Evolutionary conservation across 495 filamentous ascomycete genomes (phyloP).

Genomic region (Aspergillus affinis): DNA sequence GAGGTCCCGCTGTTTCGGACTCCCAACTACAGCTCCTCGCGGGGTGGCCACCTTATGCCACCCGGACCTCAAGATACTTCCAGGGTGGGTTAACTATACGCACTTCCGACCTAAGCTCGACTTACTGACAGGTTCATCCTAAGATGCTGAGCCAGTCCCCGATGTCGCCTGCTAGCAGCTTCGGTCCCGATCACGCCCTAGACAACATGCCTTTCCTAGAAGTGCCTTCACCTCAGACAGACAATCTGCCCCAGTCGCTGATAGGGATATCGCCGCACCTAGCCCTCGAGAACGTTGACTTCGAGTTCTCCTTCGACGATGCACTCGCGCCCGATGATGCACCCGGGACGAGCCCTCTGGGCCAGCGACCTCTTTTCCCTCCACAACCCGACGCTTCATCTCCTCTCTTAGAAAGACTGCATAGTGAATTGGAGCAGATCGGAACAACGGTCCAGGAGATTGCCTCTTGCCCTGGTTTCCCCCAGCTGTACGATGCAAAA

Average conservation of each 20-base stretch:
- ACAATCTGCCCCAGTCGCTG: not conserved
- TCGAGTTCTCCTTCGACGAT: not conserved
- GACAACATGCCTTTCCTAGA: not conserved
- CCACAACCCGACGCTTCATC: not conserved
- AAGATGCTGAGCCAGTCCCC: not conserved
- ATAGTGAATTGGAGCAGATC: not conserved
- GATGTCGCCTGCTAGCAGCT: not conserved
- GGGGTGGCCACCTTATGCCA: not conserved
- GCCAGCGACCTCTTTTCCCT: not conserved
- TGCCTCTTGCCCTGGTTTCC: not conserved
- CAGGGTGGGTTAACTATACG: not conserved
- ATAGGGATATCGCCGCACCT: not conserved
- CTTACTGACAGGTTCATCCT: not conserved
- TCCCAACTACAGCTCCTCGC: not conserved
- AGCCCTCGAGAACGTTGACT: not conserved
- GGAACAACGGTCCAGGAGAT: not conserved
- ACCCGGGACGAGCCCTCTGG: not conserved
- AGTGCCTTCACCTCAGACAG: not conserved
- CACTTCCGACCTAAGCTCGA: not conserved
- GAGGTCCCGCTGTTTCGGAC: not conserved
- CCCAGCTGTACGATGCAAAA: conserved; percentile 3
- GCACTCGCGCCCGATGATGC: not conserved
- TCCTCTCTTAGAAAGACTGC: not conserved
- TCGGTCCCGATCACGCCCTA: not conserved
- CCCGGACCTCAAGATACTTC: not conserved